A percentile compares a stretch with the other conserved stretches of the same genome.
phyloP scores from a whole-genome alignment of 1,284 basidiomycete genomes.

The Malassezia globosa region DNA sequence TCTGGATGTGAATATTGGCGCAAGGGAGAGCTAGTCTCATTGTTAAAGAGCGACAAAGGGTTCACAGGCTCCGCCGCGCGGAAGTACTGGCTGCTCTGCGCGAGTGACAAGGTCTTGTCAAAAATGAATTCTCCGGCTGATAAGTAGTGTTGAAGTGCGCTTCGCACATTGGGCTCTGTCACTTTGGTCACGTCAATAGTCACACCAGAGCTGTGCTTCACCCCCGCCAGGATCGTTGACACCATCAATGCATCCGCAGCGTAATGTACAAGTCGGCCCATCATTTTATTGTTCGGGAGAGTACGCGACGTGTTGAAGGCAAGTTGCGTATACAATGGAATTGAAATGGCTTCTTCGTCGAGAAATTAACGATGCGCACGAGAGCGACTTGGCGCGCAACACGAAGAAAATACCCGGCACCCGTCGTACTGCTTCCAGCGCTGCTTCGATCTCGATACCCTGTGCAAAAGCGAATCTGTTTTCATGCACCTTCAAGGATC shows the following conservation, averaged over 20 bases:
- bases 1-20: slow-evolving; percentile 6
- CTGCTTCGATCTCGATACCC: no score
- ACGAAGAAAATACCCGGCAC: no score
- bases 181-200: slow-evolving; percentile 29
- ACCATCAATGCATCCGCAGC: slow-evolving; percentile 72
- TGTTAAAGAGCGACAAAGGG: slow-evolving; percentile 4
- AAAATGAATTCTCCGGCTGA: slow-evolving; percentile 78
- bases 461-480: no score
- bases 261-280: slow-evolving; percentile 70
- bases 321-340: no score
- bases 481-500: no score
- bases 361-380: no score
- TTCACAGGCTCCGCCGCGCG: slow-evolving; percentile 5
- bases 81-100: slow-evolving; percentile 16
- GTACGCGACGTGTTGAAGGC: neutral
- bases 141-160: slow-evolving; percentile 68
- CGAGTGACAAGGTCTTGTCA: slow-evolving; percentile 47
- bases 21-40: neutral
- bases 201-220: slow-evolving; percentile 59
- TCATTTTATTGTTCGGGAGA: slow-evolving; percentile 19
- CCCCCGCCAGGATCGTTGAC: slow-evolving; percentile 79
- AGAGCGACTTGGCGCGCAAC: neutral
- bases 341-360: no score
- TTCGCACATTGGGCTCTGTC: slow-evolving; percentile 59
- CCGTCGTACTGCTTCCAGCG: neutral